These are phyloP conservation scores for Umbilicus rupestris DNA, from an alignment of 164 flowering plant genomes.

Conservation along the genomic window DNA sequence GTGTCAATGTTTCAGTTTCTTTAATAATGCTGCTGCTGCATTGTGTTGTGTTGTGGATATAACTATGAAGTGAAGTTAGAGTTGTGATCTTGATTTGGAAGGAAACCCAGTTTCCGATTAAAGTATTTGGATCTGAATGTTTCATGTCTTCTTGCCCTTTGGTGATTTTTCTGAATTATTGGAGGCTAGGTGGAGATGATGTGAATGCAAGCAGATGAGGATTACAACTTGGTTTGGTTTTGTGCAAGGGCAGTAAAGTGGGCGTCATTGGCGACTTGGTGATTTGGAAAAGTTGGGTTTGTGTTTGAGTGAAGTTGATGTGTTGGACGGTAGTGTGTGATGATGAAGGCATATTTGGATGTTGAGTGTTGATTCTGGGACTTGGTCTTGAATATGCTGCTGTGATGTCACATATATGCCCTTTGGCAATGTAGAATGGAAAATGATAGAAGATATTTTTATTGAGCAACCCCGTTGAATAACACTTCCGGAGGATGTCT, in stretches of 20 bases:
- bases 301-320: not conserved
- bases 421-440: no score
- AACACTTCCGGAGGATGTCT: no score
- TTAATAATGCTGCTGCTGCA: not conserved
- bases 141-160: not conserved
- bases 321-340: not conserved
- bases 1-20: not conserved
- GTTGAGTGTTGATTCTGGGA: not conserved
- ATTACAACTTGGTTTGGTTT: not conserved
- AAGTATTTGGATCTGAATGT: not conserved
- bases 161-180: not conserved
- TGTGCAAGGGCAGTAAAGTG: not conserved
- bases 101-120: not conserved
- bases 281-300: not conserved
- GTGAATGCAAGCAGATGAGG: not conserved
- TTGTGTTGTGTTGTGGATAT: not conserved
- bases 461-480: no score
- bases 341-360: slow-evolving; percentile 3
- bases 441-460: no score
- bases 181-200: not conserved
- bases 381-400: not conserved
- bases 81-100: not conserved
- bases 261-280: not conserved
- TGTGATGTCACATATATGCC: not conserved
- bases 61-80: not conserved